A percentile compares a stretch with the other conserved stretches of the same genome.
Conservation (phyloP, 1,284 basidiomycete genomes). For the Austroboletus niveus region DNA sequence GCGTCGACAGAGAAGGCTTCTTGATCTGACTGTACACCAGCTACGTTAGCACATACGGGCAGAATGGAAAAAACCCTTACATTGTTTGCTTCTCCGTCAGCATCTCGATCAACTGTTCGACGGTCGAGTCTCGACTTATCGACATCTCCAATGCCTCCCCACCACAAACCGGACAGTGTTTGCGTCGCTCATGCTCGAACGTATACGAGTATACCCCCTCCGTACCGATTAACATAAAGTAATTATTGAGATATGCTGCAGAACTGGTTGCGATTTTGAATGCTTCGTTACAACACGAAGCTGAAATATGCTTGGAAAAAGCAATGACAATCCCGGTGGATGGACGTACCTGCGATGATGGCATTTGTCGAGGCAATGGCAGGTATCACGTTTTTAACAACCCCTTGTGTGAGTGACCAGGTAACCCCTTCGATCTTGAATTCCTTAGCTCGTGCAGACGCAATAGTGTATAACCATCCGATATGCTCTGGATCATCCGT, state of each 20-base stretch:
- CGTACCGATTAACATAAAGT: conserved; percentile 97
- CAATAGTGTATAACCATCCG: conserved; percentile 85
- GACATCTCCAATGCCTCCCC: conserved; percentile 78
- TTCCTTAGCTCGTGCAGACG: conserved; percentile 79
- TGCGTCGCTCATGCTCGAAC: conserved; percentile 91
- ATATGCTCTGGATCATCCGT: conserved; percentile 98
- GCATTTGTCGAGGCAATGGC: conserved; percentile 97
- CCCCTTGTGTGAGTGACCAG: conserved; percentile 96
- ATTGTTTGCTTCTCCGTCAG: conserved; percentile 84
- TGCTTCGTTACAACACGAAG: conserved; percentile 98
- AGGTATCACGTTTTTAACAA: conserved; percentile 99
- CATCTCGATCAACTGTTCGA: conserved; percentile 84
- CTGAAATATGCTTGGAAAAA: conserved; percentile 40
- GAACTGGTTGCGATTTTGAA: conserved; percentile 98
- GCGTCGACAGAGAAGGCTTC: conserved; percentile 80
- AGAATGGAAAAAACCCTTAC: conserved; percentile 47
- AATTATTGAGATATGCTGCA: conserved; percentile 95
- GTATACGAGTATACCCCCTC: conserved; percentile 98
- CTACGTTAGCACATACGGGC: conserved; percentile 11
- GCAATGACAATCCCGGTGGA: not conserved
- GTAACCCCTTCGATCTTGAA: conserved; percentile 98
- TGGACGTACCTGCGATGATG: conserved; percentile 79
- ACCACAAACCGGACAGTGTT: conserved; percentile 97
- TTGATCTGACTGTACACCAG: conserved; percentile 79
- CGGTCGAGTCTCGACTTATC: conserved; percentile 69